Evolutionary conservation across 768 basidiomycete species (phyloP).

Genomic region (Exsudoporus frostii): DNA sequence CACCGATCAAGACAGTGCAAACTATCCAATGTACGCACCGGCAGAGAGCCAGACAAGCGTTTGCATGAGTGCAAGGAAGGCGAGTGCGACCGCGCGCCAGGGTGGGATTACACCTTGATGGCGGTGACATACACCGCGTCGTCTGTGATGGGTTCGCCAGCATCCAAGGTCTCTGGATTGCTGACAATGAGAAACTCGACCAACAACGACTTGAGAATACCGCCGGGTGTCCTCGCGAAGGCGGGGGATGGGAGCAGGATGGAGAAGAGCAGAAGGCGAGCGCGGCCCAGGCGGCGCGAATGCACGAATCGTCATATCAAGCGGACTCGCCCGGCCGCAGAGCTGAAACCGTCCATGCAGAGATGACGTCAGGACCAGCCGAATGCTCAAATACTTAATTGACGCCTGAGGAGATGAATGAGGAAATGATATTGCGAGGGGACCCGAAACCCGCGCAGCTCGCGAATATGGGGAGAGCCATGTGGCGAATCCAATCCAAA

Average conservation of each 20-base stretch:
- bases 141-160: background rate
- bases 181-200: slow-evolving; percentile 44
- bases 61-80: slow-evolving; percentile 53
- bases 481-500: too few species aligned
- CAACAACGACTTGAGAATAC: slow-evolving; percentile 30
- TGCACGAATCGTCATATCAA: slow-evolving; percentile 47
- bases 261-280: slow-evolving; percentile 38
- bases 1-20: slow-evolving; percentile 45
- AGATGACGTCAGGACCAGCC: too few species aligned
- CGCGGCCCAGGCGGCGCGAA: slow-evolving; percentile 51
- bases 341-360: slow-evolving; percentile 9
- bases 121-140: background rate
- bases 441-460: too few species aligned
- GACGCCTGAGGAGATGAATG: too few species aligned
- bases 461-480: too few species aligned
- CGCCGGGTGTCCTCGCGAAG: slow-evolving; percentile 14
- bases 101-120: slow-evolving; percentile 43
- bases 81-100: slow-evolving; percentile 61
- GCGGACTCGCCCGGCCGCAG: slow-evolving; percentile 13
- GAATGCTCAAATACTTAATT: too few species aligned
- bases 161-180: slow-evolving; percentile 53
- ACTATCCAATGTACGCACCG: slow-evolving; percentile 50
- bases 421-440: too few species aligned
- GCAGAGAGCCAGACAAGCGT: slow-evolving; percentile 56
- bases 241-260: slow-evolving; percentile 29